A percentile compares a stretch with the other conserved stretches of the same genome.
Conservation (phyloP, 2,329 filamentous ascomycete genomes). For the Talaromyces sp. region DNA sequence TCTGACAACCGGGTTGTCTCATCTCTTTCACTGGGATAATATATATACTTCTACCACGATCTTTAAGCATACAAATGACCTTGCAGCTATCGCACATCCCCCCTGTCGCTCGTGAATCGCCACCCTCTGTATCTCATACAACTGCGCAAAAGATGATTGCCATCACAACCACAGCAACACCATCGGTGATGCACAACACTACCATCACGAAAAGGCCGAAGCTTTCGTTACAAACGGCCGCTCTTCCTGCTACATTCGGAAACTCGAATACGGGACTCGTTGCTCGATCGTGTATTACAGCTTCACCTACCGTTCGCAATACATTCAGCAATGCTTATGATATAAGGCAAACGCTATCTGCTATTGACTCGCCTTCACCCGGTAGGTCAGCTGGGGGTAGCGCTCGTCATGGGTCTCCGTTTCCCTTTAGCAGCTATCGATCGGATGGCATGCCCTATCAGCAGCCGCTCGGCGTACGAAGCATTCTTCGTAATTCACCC, state of each 20-base stretch:
- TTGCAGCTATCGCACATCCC: constrained; percentile 18
- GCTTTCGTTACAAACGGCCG: constrained; percentile 58
- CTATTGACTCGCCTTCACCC: constrained; percentile 34
- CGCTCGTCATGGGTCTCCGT: constrained; percentile 33
- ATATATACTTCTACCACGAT: neutral
- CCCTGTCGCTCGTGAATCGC: constrained; percentile 12
- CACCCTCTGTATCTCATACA: constrained; percentile 18
- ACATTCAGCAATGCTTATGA: constrained; percentile 60
- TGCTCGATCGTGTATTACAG: constrained; percentile 31
- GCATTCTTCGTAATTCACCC: constrained; percentile 49
- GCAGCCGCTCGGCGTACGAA: constrained; percentile 43
- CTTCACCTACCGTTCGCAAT: constrained; percentile 60
- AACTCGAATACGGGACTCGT: constrained; percentile 29
- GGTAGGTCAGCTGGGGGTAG: constrained; percentile 27
- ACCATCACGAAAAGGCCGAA: constrained; percentile 49
- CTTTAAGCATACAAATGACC: constrained; percentile 17
- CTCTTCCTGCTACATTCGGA: constrained; percentile 51
- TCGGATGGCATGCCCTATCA: constrained; percentile 34
- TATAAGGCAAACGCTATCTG: constrained; percentile 41
- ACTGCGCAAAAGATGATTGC: constrained; percentile 19
- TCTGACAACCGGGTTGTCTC: neutral
- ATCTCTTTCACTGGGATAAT: neutral
- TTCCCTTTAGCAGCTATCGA: constrained; percentile 19
- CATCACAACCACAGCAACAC: constrained; percentile 15
- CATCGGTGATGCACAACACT: constrained; percentile 18